phyloP scores from a whole-genome alignment of 192 early-diverging fungal genomes.

The Podila epicladia region DNA sequence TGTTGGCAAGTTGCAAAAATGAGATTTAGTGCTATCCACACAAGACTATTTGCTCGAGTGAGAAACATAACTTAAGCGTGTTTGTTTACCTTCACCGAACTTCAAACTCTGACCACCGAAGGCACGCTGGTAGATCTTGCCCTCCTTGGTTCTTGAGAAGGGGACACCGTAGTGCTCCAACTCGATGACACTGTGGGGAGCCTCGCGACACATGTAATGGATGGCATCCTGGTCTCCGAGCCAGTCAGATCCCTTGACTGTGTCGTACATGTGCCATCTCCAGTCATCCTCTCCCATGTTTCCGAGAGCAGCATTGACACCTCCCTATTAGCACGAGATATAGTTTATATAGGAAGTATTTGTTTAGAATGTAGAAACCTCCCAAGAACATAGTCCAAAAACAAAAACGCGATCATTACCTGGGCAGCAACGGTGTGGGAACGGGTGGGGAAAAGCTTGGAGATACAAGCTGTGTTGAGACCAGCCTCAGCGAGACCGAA shows the following conservation, averaged over 20 bases:
- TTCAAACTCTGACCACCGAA: constrained; percentile 98
- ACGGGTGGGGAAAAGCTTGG: constrained; percentile 98
- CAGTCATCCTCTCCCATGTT: constrained; percentile 99
- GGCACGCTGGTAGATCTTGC: constrained; percentile 98
- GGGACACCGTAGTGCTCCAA: constrained; percentile 99
- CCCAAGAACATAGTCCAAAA: background rate
- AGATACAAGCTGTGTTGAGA: constrained; percentile 98
- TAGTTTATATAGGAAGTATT: background rate
- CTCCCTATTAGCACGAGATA: constrained; percentile 68
- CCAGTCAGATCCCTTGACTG: constrained; percentile 99
- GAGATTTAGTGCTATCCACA: background rate
- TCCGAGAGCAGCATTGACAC: constrained; percentile 98
- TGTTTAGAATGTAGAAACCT: background rate
- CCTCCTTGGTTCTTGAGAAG: constrained; percentile 97
- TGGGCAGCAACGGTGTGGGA: constrained; percentile 99
- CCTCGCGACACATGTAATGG: constrained; percentile 99
- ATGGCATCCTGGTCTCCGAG: constrained; percentile 99
- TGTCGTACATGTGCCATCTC: constrained; percentile 99
- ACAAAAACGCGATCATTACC: constrained; percentile 38
- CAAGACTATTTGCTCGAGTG: background rate
- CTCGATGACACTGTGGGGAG: constrained; percentile 94
- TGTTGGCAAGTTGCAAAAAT: background rate
- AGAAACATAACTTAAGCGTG: background rate
- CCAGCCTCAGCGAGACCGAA: constrained; percentile 95
- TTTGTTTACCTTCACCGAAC: constrained; percentile 83